Conservation (phyloP, 345 rosid species). For the Psidium friedrichsthalianum region DNA sequence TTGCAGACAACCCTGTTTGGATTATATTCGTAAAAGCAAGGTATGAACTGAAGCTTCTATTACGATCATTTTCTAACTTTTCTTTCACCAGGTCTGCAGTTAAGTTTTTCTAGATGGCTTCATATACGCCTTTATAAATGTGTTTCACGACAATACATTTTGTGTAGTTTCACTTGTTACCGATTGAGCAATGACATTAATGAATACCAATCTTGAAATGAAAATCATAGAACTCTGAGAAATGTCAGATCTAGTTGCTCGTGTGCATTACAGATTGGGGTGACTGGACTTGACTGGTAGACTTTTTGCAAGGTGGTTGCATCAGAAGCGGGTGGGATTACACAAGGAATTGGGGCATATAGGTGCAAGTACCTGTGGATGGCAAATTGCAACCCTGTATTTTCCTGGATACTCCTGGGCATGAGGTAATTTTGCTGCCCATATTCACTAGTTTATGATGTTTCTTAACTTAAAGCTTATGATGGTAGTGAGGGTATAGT, state of each 20-base stretch:
- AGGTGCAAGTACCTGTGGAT: constrained; percentile 72
- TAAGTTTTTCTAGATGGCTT: background rate
- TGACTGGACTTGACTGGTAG: constrained; percentile 15
- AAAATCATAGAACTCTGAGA: background rate
- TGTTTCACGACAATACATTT: background rate
- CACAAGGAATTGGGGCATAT: constrained; percentile 98
- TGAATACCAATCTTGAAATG: background rate
- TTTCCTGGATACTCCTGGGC: constrained; percentile 99
- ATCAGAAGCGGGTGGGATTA: constrained; percentile 95
- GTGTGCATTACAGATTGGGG: background rate
- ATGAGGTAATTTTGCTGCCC: constrained; percentile 48
- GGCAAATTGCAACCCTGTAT: constrained; percentile 74
- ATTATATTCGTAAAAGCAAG: constrained; percentile 89
- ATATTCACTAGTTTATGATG: background rate
- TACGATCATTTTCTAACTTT: background rate
- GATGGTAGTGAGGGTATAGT: background rate
- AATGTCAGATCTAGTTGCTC: background rate
- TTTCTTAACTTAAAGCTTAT: background rate
- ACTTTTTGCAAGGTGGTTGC: constrained; percentile 75
- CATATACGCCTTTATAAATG: background rate
- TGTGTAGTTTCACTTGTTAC: background rate
- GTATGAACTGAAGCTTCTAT: constrained; percentile 27
- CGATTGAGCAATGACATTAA: background rate
- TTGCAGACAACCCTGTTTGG: constrained; percentile 93
- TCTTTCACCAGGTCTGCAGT: background rate